phyloP scores from a whole-genome alignment of 768 basidiomycete species.

The Lyophyllum decastes region DNA sequence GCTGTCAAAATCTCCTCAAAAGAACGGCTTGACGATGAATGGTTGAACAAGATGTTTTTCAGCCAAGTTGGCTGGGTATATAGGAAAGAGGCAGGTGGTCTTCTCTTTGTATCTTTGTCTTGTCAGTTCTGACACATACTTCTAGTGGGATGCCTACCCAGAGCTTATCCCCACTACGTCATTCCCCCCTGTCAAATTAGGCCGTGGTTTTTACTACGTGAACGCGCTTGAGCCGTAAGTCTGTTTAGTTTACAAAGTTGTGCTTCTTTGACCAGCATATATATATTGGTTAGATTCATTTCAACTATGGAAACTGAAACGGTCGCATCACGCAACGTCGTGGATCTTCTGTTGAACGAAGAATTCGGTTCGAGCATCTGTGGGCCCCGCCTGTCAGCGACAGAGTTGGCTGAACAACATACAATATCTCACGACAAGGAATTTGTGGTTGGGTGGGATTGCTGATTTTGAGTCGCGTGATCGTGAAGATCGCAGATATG shows the following conservation, averaged over 20 bases:
- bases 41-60: slow-evolving; percentile 66
- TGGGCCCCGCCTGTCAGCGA: slow-evolving; percentile 37
- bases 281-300: slow-evolving; percentile 54
- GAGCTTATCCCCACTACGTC: slow-evolving; percentile 61
- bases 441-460: slow-evolving; percentile 79
- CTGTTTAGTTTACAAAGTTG: not conserved
- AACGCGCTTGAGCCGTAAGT: slow-evolving; percentile 90
- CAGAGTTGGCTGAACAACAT: slow-evolving; percentile 6
- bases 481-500: not conserved
- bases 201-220: slow-evolving; percentile 83
- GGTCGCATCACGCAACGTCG: slow-evolving; percentile 77
- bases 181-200: slow-evolving; percentile 81
- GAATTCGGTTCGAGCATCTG: slow-evolving; percentile 76
- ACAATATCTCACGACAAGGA: slow-evolving; percentile 19
- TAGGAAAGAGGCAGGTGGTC: slow-evolving; percentile 65
- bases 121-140: not conserved
- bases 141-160: slow-evolving; percentile 82
- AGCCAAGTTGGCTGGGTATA: slow-evolving; percentile 78
- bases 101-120: not conserved
- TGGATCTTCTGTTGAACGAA: slow-evolving; percentile 76
- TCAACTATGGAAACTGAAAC: slow-evolving; percentile 97
- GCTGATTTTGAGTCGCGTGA: slow-evolving; percentile 35
- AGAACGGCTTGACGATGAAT: slow-evolving; percentile 61
- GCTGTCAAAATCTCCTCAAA: slow-evolving; percentile 89
- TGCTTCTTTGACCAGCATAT: slow-evolving; percentile 7